A percentile compares a stretch with the other conserved stretches of the same genome.
Evolutionary conservation across 2,329 filamentous ascomycete genomes (phyloP).

Genomic region (Blastomyces parvus): DNA sequence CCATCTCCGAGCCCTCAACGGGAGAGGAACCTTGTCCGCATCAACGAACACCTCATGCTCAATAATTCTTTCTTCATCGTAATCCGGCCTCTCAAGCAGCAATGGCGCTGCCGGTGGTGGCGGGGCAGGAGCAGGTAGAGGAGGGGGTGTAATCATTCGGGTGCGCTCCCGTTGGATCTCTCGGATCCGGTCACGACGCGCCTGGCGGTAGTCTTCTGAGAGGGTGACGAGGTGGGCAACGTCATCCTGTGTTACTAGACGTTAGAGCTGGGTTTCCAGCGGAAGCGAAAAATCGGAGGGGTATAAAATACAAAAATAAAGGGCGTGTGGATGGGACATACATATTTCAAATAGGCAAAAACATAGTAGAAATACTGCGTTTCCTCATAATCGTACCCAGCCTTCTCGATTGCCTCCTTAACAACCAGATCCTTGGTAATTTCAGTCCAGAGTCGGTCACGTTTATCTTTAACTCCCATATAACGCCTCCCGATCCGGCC

Average conservation of each 20-base stretch:
- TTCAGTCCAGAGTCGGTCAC: constrained; percentile 80
- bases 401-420: constrained; percentile 73
- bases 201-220: constrained; percentile 69
- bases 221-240: constrained; percentile 74
- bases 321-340: constrained; percentile 43
- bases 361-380: constrained; percentile 85
- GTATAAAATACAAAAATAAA: background rate
- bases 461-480: constrained; percentile 28
- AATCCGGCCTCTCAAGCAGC: background rate
- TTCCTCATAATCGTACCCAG: constrained; percentile 84
- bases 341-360: constrained; percentile 79
- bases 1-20: constrained; percentile 2
- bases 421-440: constrained; percentile 88
- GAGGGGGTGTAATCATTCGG: constrained; percentile 16
- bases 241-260: constrained; percentile 55
- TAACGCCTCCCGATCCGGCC: constrained; percentile 39
- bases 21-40: background rate
- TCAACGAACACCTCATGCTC: constrained; percentile 2
- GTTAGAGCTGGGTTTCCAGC: background rate
- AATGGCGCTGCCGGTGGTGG: background rate
- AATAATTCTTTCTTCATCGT: constrained; percentile 5
- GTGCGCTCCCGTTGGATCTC: constrained; percentile 46
- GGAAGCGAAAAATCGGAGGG: background rate
- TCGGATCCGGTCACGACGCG: constrained; percentile 48
- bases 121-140: constrained; percentile 13